Evolutionary conservation across 2,329 filamentous ascomycete genomes (phyloP).

Genomic region (Cordyceps cicadae): DNA sequence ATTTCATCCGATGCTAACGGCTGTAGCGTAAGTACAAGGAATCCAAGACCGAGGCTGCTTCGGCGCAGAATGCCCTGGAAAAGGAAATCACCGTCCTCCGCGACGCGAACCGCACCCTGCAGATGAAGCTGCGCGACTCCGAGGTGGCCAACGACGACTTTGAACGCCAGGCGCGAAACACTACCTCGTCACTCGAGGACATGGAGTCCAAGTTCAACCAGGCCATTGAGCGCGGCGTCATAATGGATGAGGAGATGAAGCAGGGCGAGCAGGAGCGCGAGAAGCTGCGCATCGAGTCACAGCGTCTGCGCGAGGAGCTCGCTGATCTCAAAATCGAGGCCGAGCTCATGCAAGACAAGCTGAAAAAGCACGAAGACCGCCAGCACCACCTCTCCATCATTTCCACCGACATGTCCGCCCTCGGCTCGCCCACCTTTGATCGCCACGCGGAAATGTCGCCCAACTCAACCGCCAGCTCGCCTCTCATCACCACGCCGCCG

Average conservation of each 20-base stretch:
- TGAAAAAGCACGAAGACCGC: constrained; percentile 60
- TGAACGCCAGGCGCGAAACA: constrained; percentile 91
- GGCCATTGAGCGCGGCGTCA: constrained; percentile 80
- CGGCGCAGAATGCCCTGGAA: constrained; percentile 76
- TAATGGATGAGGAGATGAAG: constrained; percentile 93
- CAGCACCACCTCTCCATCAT: constrained; percentile 44
- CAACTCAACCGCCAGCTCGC: constrained; percentile 81
- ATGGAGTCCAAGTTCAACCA: constrained; percentile 96
- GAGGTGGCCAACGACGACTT: constrained; percentile 98
- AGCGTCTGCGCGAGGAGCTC: constrained; percentile 82
- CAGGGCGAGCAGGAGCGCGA: constrained; percentile 89
- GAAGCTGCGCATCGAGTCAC: constrained; percentile 76
- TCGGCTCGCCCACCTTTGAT: constrained; percentile 66
- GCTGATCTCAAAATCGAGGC: constrained; percentile 90
- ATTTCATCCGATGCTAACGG: constrained; percentile 10
- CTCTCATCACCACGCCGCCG: constrained; percentile 81
- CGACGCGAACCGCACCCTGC: constrained; percentile 72
- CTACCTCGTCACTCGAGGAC: constrained; percentile 90
- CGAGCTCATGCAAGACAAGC: constrained; percentile 89
- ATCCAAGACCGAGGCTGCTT: constrained; percentile 77
- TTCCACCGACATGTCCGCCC: constrained; percentile 53
- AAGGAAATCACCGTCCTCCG: constrained; percentile 92
- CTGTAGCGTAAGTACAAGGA: constrained; percentile 87
- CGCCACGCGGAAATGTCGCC: constrained; percentile 63
- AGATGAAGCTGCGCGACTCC: constrained; percentile 81